phyloP scores from a whole-genome alignment of 73 alveolate genomes.

The Paramecium sexaurelia region DNA sequence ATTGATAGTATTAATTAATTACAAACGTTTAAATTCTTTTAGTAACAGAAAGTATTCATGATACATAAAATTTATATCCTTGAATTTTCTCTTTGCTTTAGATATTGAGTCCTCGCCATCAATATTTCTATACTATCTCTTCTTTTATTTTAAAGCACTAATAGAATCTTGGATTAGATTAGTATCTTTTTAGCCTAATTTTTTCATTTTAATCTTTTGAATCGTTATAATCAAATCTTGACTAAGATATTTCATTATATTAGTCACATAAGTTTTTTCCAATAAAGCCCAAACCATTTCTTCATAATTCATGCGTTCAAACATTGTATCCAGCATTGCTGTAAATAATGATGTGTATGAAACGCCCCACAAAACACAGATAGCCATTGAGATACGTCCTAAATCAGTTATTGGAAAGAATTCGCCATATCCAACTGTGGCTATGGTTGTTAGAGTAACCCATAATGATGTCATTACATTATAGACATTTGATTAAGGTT shows the following conservation, averaged over 20 bases:
- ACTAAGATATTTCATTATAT: neutral
- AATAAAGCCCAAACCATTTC: conserved; percentile 42
- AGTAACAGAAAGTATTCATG: neutral
- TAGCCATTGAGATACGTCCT: conserved; percentile 23
- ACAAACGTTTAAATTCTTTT: neutral
- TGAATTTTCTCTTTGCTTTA: conserved; percentile 20
- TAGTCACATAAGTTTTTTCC: neutral
- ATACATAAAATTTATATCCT: neutral
- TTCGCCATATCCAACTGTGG: conserved; percentile 61
- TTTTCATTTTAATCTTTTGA: neutral
- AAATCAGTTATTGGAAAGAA: conserved; percentile 43
- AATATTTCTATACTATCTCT: conserved; percentile 23
- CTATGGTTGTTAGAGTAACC: neutral
- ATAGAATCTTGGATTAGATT: neutral
- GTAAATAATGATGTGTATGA: conserved; percentile 3
- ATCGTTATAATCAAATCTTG: neutral
- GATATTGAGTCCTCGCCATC: conserved; percentile 42
- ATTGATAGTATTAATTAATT: neutral
- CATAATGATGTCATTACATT: conserved; percentile 9
- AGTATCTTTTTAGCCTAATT: neutral
- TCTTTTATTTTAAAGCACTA: neutral
- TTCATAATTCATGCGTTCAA: neutral
- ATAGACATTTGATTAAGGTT: neutral
- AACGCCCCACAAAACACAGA: conserved; percentile 14
- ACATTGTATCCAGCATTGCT: neutral